A percentile compares a stretch with the other conserved stretches of the same genome.
These are phyloP conservation scores for Phytophthora fragariae DNA, from an alignment of 352 stramenopile genomes.

Conservation along the genomic window DNA sequence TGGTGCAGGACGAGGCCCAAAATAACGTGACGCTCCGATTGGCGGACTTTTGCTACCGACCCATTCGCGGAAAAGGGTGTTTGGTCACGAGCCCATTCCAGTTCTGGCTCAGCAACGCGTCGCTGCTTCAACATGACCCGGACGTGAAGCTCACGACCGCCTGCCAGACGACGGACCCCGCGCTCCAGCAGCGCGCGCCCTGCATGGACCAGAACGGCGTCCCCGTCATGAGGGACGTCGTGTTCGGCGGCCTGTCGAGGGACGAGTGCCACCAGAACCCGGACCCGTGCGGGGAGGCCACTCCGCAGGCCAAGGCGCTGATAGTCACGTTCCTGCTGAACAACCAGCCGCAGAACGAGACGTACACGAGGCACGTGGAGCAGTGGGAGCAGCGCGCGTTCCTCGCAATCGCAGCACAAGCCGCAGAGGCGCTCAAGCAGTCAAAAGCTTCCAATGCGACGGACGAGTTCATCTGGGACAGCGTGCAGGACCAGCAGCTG, in stretches of 20 bases:
- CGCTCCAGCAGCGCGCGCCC: constrained; percentile 59
- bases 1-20: constrained; percentile 22
- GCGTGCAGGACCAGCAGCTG: constrained; percentile 31
- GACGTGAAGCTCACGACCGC: constrained; percentile 89
- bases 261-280: constrained; percentile 80
- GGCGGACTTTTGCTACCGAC: constrained; percentile 82
- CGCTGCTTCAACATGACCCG: constrained; percentile 66
- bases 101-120: constrained; percentile 74
- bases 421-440: constrained; percentile 37
- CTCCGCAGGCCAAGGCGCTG: constrained; percentile 75
- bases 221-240: constrained; percentile 89
- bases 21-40: constrained; percentile 52
- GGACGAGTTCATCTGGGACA: constrained; percentile 37
- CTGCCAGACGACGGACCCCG: constrained; percentile 80
- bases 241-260: constrained; percentile 79
- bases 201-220: constrained; percentile 93
- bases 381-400: constrained; percentile 88
- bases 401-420: constrained; percentile 45
- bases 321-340: constrained; percentile 91
- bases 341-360: constrained; percentile 76
- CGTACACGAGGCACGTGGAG: constrained; percentile 77
- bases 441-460: constrained; percentile 3
- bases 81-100: constrained; percentile 86
- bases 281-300: constrained; percentile 85
- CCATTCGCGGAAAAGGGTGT: constrained; percentile 82